A percentile compares a stretch with the other conserved stretches of the same genome.
Evolutionary conservation across 2,329 filamentous ascomycete species (phyloP).

Genomic region (Aspergillus fumigatiaffinis): DNA sequence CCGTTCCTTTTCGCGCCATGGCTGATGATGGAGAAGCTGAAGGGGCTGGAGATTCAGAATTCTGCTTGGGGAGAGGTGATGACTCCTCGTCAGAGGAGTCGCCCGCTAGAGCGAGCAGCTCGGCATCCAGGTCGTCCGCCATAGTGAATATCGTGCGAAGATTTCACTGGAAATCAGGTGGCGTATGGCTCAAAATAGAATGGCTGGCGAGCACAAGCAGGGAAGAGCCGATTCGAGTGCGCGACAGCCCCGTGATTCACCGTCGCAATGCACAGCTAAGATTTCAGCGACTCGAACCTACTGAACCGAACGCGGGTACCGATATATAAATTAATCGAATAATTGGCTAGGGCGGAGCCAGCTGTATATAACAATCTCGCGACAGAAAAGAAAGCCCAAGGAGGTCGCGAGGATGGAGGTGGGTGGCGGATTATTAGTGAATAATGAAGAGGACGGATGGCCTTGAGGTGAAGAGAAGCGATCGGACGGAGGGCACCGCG

Average conservation of each 20-base stretch:
- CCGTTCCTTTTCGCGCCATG: slow-evolving; percentile 46
- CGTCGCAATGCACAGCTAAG: not conserved
- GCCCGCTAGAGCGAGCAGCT: slow-evolving; percentile 87
- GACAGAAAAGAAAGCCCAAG: not conserved
- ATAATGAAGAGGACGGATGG: slow-evolving; percentile 7
- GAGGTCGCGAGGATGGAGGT: not conserved
- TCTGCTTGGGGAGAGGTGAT: slow-evolving; percentile 53
- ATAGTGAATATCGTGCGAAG: slow-evolving; percentile 48
- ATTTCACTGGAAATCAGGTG: slow-evolving; percentile 10
- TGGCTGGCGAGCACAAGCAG: not conserved
- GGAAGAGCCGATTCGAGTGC: not conserved
- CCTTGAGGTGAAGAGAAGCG: slow-evolving; percentile 13
- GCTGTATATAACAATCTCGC: not conserved
- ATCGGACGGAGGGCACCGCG: slow-evolving; percentile 14
- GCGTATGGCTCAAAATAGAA: not conserved
- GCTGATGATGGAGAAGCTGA: slow-evolving; percentile 49
- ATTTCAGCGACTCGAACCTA: not conserved
- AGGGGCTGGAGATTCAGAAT: slow-evolving; percentile 50
- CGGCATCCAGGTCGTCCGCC: slow-evolving; percentile 81
- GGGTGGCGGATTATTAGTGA: slow-evolving; percentile 8
- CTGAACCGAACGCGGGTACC: not conserved
- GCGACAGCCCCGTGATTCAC: not conserved
- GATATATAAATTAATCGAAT: not conserved
- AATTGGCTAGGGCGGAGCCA: not conserved
- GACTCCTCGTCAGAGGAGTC: slow-evolving; percentile 54